Conservation (phyloP, 1,284 basidiomycete species). For the Schizophyllum amplum region DNA sequence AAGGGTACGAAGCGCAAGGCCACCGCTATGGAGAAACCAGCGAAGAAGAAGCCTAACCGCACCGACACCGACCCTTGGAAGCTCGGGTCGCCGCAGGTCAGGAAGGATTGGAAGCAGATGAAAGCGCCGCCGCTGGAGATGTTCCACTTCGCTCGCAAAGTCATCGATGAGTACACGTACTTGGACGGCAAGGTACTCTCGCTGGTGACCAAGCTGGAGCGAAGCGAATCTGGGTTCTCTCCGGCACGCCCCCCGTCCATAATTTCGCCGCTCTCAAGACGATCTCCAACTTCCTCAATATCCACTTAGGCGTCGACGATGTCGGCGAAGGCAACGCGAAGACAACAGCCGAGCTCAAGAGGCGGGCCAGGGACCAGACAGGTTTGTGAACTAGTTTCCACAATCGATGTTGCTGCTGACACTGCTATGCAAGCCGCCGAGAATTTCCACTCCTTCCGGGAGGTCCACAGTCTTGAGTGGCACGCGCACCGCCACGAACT, state of each 20-base stretch:
- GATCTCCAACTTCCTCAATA: slow-evolving; percentile 78
- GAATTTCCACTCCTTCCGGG: slow-evolving; percentile 93
- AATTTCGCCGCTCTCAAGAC: slow-evolving; percentile 89
- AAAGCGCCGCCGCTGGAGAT: slow-evolving; percentile 81
- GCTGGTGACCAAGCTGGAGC: slow-evolving; percentile 75
- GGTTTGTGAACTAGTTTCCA: slow-evolving; percentile 33
- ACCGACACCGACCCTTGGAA: slow-evolving; percentile 78
- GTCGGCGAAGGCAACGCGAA: slow-evolving; percentile 65
- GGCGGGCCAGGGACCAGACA: slow-evolving; percentile 73
- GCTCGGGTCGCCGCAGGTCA: slow-evolving; percentile 54
- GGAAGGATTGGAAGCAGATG: slow-evolving; percentile 74
- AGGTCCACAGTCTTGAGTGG: slow-evolving; percentile 89
- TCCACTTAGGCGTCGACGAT: slow-evolving; percentile 87
- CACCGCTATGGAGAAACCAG: slow-evolving; percentile 30
- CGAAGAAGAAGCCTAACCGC: slow-evolving; percentile 53
- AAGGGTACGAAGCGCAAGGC: slow-evolving; percentile 30
- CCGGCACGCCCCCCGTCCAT: slow-evolving; percentile 89
- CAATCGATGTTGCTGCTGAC: slow-evolving; percentile 4
- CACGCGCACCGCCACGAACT: slow-evolving; percentile 80
- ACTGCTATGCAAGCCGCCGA: slow-evolving; percentile 67
- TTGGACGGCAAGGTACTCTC: slow-evolving; percentile 75
- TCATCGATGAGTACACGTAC: slow-evolving; percentile 96
- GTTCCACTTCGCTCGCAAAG: slow-evolving; percentile 84
- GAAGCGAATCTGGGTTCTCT: slow-evolving; percentile 88
- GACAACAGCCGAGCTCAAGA: slow-evolving; percentile 61